Evolutionary conservation across 2,329 filamentous ascomycete genomes (phyloP), one percentile per base, ranked within the genome.

Genomic region (Fusarium neocosmosporiellum): DNA sequence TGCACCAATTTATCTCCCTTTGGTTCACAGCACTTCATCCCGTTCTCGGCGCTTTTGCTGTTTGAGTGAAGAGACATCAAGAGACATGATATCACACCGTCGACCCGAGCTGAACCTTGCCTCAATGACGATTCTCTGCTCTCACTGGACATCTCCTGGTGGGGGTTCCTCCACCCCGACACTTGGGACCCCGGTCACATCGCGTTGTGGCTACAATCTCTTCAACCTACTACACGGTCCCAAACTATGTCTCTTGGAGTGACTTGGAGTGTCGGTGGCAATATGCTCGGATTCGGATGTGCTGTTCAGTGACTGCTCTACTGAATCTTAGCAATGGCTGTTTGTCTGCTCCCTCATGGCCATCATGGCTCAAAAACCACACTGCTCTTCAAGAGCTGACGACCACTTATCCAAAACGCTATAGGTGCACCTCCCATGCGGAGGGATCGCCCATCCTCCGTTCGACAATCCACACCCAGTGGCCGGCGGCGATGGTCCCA

Each of bases 401-500:
- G 59, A 66, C 63, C 53, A 70, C 62, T 65, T 70, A 62, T 63
- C 70, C 58, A 63, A 76, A 66, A 72, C 67, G 66, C 61, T 62
- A 48, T 53, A n/a, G 59, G 63, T 24, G 24, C 29, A 18, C 46
- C 34, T 70, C 59, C 9, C 54, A 59, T 59, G 67, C 36, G 66
- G 59, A 48, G 20, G 37, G 37, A 43, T 53, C 63, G 58, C 41
- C 70, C 62, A 70, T 62, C 34, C 41, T 63, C 46, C 46, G 46
- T 62, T 63, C 65, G 62, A 65, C 68, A 53, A 57, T 74, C 60
- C 67, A 66, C 54, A 55, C 39, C 50, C 43, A 54, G 57, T 66
- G 71, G 75, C 73, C 75, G 73, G 60, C 74, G 73, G 75, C 75
- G 62, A 72, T 22, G 58, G 61, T 57, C 75, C 65, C 60, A 58